Percentiles rank a stretch among this genome's conserved stretches.
Evolutionary conservation across 1,139 yeast species (phyloP).

Genomic region (Blastobotrys petasosporus): DNA sequence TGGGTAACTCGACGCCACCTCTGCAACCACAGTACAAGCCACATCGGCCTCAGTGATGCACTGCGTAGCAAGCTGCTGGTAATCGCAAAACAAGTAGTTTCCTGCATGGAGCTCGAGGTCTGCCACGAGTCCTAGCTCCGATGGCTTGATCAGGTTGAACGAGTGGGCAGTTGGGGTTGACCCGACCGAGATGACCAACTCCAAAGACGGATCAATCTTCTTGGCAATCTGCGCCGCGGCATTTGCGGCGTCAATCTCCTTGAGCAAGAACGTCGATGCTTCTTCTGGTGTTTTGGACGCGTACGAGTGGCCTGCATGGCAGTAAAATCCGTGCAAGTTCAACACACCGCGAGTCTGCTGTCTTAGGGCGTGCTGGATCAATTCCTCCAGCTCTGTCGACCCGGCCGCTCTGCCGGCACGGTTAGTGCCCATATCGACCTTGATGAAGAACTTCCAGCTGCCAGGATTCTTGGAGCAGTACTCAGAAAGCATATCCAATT

Average conservation of each 20-base stretch:
- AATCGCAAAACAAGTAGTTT: constrained; percentile 64
- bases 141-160: constrained; percentile 34
- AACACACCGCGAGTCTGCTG: constrained; percentile 14
- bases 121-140: constrained; percentile 31
- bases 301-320: constrained; percentile 78
- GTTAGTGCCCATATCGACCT: constrained; percentile 44
- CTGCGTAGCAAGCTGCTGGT: constrained; percentile 68
- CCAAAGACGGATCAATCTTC: constrained; percentile 25
- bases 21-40: constrained; percentile 55
- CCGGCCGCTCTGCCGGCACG: constrained; percentile 41
- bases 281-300: constrained; percentile 41
- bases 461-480: constrained; percentile 33
- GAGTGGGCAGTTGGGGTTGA: constrained; percentile 81
- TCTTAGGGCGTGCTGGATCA: constrained; percentile 26
- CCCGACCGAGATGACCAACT: constrained; percentile 54
- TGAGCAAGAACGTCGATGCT: constrained; percentile 45
- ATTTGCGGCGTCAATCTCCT: constrained; percentile 54
- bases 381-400: constrained; percentile 27
- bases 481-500: constrained; percentile 44
- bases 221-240: constrained; percentile 43
- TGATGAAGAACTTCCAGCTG: constrained; percentile 42
- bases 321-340: constrained; percentile 57
- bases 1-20: constrained; percentile 57
- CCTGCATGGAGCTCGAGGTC: constrained; percentile 72
- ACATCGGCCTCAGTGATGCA: constrained; percentile 46